Evolutionary conservation across 2,329 filamentous ascomycete species (phyloP).

Genomic region (Periconia sp.): DNA sequence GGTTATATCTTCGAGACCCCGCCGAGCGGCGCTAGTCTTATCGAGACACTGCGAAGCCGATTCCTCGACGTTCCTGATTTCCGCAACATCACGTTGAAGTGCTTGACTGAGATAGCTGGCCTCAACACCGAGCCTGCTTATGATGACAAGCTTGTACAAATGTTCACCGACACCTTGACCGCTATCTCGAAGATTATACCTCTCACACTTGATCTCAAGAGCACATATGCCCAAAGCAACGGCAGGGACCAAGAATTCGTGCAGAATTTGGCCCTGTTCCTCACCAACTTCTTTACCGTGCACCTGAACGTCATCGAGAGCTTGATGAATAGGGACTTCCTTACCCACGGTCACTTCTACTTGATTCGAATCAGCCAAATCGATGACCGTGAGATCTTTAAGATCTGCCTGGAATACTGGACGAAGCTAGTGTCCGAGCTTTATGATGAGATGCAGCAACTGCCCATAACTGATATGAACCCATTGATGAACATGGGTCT

Average conservation of each 20-base stretch:
- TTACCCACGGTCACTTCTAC: slow-evolving; percentile 96
- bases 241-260: slow-evolving; percentile 96
- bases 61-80: slow-evolving; percentile 95
- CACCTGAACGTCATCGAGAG: slow-evolving; percentile 95
- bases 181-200: slow-evolving; percentile 94
- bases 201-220: slow-evolving; percentile 85
- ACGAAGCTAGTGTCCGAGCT: slow-evolving; percentile 97
- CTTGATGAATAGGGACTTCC: slow-evolving; percentile 90
- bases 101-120: slow-evolving; percentile 94
- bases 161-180: slow-evolving; percentile 97
- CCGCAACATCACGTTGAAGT: slow-evolving; percentile 95
- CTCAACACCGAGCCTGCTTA: slow-evolving; percentile 87
- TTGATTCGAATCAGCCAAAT: slow-evolving; percentile 98
- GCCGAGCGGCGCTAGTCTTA: slow-evolving; percentile 65
- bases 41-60: slow-evolving; percentile 89
- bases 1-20: slow-evolving; percentile 99
- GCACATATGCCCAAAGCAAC: slow-evolving; percentile 90
- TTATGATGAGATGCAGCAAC: slow-evolving; percentile 97
- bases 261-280: slow-evolving; percentile 92
- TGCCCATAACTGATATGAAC: slow-evolving; percentile 92
- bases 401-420: slow-evolving; percentile 99
- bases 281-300: slow-evolving; percentile 96
- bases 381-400: slow-evolving; percentile 98
- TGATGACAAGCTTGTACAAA: slow-evolving; percentile 93
- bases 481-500: slow-evolving; percentile 82